Conservation (phyloP, 1,284 basidiomycete genomes). For the Tylopilus sp. region DNA sequence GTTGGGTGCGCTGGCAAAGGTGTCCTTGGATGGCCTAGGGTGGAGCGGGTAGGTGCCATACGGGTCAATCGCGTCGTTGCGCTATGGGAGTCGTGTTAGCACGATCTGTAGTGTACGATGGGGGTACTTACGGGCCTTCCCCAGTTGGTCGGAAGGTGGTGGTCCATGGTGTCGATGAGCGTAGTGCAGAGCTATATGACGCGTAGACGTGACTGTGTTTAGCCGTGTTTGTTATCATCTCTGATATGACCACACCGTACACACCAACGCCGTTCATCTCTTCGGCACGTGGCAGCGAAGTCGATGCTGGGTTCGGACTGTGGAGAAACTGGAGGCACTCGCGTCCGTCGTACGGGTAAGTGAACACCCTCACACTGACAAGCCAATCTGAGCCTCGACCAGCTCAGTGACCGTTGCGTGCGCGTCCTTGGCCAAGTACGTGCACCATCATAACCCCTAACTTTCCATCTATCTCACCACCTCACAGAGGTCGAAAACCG, state of each 20-base stretch:
- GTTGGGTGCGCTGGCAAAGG: conserved; percentile 81
- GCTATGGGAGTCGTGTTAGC: conserved; percentile 51
- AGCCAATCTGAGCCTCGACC: not conserved
- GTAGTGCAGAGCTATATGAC: conserved; percentile 12
- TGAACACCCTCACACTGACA: not conserved
- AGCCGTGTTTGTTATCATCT: conserved; percentile 23
- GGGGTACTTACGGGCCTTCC: conserved; percentile 71
- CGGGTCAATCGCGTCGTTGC: conserved; percentile 77
- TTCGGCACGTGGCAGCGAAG: too few species aligned
- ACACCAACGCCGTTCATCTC: conserved; percentile 10
- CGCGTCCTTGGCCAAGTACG: conserved; percentile 80
- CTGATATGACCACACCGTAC: conserved; percentile 38
- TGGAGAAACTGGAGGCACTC: conserved; percentile 61
- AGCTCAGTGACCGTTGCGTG: conserved; percentile 74
- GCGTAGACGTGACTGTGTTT: conserved; percentile 41
- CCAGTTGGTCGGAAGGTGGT: conserved; percentile 79
- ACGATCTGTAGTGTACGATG: not conserved
- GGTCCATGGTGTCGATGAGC: conserved; percentile 65
- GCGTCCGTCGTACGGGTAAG: conserved; percentile 65
- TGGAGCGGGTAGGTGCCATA: conserved; percentile 82
- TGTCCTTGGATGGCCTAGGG: conserved; percentile 67
- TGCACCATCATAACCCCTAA: not conserved
- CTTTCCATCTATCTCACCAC: not conserved
- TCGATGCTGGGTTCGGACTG: too few species aligned
- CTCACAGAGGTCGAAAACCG: conserved; percentile 68